Evolutionary conservation across 768 basidiomycete genomes (phyloP).

Genomic region (Xerocomus potaroensis): DNA sequence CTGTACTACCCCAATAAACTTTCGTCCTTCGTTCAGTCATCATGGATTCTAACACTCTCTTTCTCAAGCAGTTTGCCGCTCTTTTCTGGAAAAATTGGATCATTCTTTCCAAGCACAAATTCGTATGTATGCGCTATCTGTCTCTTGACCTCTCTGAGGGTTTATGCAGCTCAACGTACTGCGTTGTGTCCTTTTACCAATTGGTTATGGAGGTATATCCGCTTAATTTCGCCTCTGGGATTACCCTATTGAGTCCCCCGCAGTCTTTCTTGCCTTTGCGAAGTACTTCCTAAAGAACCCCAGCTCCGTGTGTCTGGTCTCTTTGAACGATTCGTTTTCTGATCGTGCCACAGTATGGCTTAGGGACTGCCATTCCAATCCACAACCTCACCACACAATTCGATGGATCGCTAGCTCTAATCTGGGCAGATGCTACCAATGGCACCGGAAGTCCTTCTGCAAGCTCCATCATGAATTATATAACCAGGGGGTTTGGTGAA

Average conservation of each 20-base stretch:
- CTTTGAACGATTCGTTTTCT: not conserved
- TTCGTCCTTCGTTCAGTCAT: no score
- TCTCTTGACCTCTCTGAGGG: conserved; percentile 1
- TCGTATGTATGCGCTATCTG: conserved; percentile 39
- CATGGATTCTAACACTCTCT: no score
- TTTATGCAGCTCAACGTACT: conserved; percentile 48
- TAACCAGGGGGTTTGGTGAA: conserved; percentile 49
- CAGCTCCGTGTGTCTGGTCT: conserved; percentile 45
- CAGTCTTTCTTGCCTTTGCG: conserved; percentile 58
- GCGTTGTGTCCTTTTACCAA: conserved; percentile 58
- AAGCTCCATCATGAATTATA: conserved; percentile 52
- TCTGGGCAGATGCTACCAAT: conserved; percentile 70
- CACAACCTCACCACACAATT: conserved; percentile 45
- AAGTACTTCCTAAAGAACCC: conserved; percentile 56
- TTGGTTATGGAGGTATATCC: conserved; percentile 49
- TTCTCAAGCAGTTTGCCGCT: conserved; percentile 58
- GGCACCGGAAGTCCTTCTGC: conserved; percentile 53
- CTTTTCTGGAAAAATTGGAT: conserved; percentile 76
- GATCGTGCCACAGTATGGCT: conserved; percentile 45
- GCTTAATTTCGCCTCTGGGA: no score
- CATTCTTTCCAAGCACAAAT: conserved; percentile 57
- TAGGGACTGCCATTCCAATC: conserved; percentile 55
- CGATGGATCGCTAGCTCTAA: conserved; percentile 46
- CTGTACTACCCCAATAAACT: no score
- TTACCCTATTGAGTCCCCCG: not conserved